Evolutionary conservation across 257 asterid genomes (phyloP).

Genomic region (Cynanchum wilfordii): DNA sequence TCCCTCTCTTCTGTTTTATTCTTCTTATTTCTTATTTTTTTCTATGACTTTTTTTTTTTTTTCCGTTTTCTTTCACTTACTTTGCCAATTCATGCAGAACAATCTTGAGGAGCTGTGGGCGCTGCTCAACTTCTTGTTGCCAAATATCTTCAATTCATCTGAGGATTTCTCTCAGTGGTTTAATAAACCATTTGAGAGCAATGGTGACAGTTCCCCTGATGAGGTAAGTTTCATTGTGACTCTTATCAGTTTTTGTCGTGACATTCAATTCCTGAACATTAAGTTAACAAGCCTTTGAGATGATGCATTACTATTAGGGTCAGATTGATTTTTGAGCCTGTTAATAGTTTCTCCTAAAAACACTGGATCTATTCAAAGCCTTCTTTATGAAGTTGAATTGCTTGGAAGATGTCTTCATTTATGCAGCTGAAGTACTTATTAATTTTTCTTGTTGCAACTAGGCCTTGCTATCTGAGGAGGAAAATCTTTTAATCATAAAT

Average conservation of each 20-base stretch:
- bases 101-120: slow-evolving; percentile 99
- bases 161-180: slow-evolving; percentile 99
- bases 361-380: neutral
- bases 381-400: neutral
- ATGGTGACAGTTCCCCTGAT: slow-evolving; percentile 83
- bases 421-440: slow-evolving; percentile 7
- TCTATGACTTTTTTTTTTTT: neutral
- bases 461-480: slow-evolving; percentile 99
- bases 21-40: neutral
- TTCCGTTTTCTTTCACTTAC: slow-evolving; percentile 13
- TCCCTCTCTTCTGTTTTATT: neutral
- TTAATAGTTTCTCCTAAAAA: slow-evolving; percentile 1
- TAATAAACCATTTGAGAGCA: slow-evolving; percentile 94
- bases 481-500: slow-evolving; percentile 93
- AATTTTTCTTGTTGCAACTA: slow-evolving; percentile 25
- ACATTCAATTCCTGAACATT: neutral
- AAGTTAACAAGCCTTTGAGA: neutral
- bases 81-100: slow-evolving; percentile 48
- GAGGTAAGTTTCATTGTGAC: slow-evolving; percentile 43
- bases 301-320: neutral
- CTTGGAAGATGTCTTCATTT: neutral
- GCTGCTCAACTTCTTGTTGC: slow-evolving; percentile 92
- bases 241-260: neutral
- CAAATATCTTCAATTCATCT: slow-evolving; percentile 92
- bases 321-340: neutral